Evolutionary conservation across 2,329 filamentous ascomycete genomes (phyloP), one percentile per base, ranked within the genome.

Genomic region (Cordyceps militaris): DNA sequence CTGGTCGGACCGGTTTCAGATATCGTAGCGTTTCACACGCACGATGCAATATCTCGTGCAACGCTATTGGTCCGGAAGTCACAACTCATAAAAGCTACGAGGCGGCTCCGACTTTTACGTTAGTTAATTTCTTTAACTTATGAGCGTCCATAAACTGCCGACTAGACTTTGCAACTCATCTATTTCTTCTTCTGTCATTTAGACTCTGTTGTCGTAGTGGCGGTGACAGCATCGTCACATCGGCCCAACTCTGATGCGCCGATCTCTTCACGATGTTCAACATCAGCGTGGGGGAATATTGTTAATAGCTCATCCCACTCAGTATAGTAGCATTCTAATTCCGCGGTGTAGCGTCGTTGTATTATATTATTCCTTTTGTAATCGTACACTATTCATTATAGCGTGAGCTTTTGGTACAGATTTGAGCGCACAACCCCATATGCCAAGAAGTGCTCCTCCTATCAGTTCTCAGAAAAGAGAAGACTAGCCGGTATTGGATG

Each of bases 371-470:
- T 21, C n/a, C 21, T 32, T 40, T 21, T 47, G n/a, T 48, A 30
- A 11, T 49, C 34, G 36, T 56, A 56, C 53, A 56, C 16, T 56
- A 14, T 44, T 44, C 53, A 48, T 56, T 40, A 56, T 32, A 47
- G 52, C 52, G 16, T 55, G 23, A 42, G 34, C 24, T 40, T 30
- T 48, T 56, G 44, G 44, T 56, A 48, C 53, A 56, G 6, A 47
- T 47, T 46, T 46, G 13, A n/a, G n/a, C 3, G 26, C 6, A 32
- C 53, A 48, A 48, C 43, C n/a, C 53, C 44, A 30, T 23, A 38
- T 13, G n/a, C 44, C 44, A 30, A 49, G 21, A 56, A 24, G 10
- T 28, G 8, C 11, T n/a, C 16, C 21, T 24, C 21, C 16, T 38
- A 8, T 19, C 28, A 14, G 14, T 26, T 26, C n/a, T 46, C 19